Conservation (phyloP, 306 rosid genomes). For the Prunus campanulata region DNA sequence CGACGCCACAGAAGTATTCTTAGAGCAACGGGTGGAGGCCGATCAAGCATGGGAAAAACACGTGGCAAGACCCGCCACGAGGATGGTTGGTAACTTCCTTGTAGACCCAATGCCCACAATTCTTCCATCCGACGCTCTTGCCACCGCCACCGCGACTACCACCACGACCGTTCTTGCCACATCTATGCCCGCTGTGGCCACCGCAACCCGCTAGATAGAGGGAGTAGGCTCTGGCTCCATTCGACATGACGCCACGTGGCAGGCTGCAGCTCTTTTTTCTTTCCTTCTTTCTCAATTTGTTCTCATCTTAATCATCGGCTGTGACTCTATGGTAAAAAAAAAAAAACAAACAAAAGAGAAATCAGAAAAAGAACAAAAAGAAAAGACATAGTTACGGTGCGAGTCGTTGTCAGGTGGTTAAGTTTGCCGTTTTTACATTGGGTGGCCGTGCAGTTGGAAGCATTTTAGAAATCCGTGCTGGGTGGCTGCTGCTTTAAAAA, state of each 20-base stretch:
- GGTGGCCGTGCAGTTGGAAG: slow-evolving; percentile 33
- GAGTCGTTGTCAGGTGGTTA: slow-evolving; percentile 20
- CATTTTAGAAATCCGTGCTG: slow-evolving; percentile 28
- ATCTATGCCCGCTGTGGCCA: slow-evolving; percentile 16
- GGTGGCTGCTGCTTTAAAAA: slow-evolving; percentile 1
- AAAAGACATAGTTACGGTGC: neutral
- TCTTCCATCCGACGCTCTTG: neutral
- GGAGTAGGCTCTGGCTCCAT: neutral
- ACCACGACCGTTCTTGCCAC: neutral
- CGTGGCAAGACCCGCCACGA: slow-evolving; percentile 27
- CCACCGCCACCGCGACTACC: neutral
- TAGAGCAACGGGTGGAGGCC: slow-evolving; percentile 5
- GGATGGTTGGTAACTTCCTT: slow-evolving; percentile 21
- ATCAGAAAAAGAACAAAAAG: neutral
- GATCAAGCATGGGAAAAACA: slow-evolving; percentile 32
- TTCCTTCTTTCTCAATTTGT: neutral
- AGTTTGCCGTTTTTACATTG: neutral
- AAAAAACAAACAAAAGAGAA: neutral
- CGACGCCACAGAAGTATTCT: slow-evolving; percentile 40
- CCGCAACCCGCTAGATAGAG: slow-evolving; percentile 12
- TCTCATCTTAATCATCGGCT: neutral
- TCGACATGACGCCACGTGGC: neutral
- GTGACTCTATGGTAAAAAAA: neutral
- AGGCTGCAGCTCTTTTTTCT: neutral
- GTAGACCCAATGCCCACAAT: slow-evolving; percentile 4